Evolutionary conservation across 2,329 filamentous ascomycete species (phyloP).

Genomic region (Ophiostoma montium): DNA sequence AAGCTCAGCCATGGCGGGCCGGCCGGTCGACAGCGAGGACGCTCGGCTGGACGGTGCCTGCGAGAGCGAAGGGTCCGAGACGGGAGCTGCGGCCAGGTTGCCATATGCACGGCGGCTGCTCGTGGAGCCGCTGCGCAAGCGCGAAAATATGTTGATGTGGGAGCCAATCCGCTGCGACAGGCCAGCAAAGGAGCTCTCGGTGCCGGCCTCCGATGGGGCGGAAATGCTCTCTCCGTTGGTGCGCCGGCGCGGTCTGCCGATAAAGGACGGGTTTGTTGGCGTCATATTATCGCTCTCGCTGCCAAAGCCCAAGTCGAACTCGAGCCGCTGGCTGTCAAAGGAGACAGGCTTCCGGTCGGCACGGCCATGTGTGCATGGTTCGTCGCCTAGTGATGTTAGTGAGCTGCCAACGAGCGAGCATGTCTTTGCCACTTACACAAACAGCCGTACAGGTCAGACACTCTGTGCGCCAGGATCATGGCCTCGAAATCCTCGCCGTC

Average conservation of each 20-base stretch:
- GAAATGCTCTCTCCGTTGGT: conserved; percentile 8
- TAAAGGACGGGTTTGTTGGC: background rate
- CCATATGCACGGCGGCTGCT: conserved; percentile 30
- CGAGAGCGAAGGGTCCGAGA: conserved; percentile 63
- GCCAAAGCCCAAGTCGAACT: conserved; percentile 54
- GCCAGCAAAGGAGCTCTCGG: conserved; percentile 44
- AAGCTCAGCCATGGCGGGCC: conserved; percentile 23
- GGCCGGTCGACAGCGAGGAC: conserved; percentile 57
- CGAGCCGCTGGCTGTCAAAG: conserved; percentile 29
- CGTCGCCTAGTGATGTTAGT: conserved; percentile 24
- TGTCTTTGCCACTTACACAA: conserved; percentile 64
- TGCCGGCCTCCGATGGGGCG: background rate
- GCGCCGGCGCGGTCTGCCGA: conserved; percentile 1
- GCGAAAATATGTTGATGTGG: conserved; percentile 38
- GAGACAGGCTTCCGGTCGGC: conserved; percentile 22
- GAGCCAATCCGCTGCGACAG: conserved; percentile 53
- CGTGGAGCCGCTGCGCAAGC: conserved; percentile 28
- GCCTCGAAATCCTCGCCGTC: conserved; percentile 28
- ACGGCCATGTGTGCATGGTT: conserved; percentile 41
- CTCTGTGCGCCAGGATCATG: conserved; percentile 33
- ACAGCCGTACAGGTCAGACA: conserved; percentile 45
- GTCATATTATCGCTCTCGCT: conserved; percentile 49
- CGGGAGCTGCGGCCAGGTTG: conserved; percentile 36
- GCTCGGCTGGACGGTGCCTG: conserved; percentile 60
- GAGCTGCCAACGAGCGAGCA: no score